Evolutionary conservation across 192 early-diverging fungal species (phyloP).

Genomic region (Umbelopsis ramanniana): DNA sequence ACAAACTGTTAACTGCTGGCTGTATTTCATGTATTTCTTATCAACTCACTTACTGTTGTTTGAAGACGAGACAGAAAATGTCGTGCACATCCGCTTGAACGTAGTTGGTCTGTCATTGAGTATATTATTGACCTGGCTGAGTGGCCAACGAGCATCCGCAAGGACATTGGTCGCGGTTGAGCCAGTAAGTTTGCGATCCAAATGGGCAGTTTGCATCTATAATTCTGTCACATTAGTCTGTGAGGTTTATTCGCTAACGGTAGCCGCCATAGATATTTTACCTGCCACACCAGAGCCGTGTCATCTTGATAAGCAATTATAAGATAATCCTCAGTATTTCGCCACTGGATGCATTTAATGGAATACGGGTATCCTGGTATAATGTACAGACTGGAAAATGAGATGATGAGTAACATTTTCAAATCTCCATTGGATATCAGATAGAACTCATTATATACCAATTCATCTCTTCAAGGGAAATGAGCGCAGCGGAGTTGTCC

Average conservation of each 20-base stretch:
- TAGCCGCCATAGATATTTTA: slow-evolving; percentile 14
- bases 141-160: slow-evolving; percentile 53
- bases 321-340: slow-evolving; percentile 67
- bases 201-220: slow-evolving; percentile 75
- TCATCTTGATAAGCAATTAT: slow-evolving; percentile 67
- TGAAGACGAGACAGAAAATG: neutral
- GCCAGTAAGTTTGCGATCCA: slow-evolving; percentile 68
- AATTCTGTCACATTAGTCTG: no score
- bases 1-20: neutral
- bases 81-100: neutral
- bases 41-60: neutral
- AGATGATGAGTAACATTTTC: neutral
- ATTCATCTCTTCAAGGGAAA: slow-evolving; percentile 74
- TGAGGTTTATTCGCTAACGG: no score
- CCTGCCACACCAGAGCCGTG: slow-evolving; percentile 79
- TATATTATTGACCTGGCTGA: slow-evolving; percentile 42
- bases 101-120: slow-evolving; percentile 14
- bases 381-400: slow-evolving; percentile 51
- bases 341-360: slow-evolving; percentile 67
- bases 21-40: neutral
- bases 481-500: slow-evolving; percentile 71
- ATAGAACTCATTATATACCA: slow-evolving; percentile 49
- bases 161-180: slow-evolving; percentile 59
- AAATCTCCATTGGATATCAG: neutral
- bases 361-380: slow-evolving; percentile 65